phyloP scores from a whole-genome alignment of 116 monocot species.

The Posidonia oceanica region DNA sequence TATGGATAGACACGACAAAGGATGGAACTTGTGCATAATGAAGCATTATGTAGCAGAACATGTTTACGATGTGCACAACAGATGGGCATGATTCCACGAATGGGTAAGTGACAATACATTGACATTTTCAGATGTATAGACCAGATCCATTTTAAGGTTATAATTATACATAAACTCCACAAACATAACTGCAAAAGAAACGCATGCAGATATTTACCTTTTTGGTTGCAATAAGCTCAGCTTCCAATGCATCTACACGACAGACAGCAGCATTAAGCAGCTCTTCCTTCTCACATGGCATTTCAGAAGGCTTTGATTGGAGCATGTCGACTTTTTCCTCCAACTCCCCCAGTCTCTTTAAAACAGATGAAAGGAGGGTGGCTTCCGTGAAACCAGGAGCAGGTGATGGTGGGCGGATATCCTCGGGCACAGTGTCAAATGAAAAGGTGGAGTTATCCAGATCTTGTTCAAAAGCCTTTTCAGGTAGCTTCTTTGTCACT shows the following conservation, averaged over 20 bases:
- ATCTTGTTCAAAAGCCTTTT: constrained; percentile 7
- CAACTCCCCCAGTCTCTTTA: constrained; percentile 51
- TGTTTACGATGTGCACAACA: neutral
- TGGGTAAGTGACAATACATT: no score
- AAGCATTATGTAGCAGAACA: neutral
- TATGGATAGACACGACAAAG: neutral
- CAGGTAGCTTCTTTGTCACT: constrained; percentile 14
- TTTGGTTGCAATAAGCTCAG: constrained; percentile 73
- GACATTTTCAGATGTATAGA: no score
- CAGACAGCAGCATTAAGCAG: constrained; percentile 64
- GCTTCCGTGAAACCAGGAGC: constrained; percentile 33
- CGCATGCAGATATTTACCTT: constrained; percentile 26
- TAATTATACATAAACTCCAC: no score
- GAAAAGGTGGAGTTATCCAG: neutral
- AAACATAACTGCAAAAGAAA: neutral
- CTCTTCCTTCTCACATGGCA: constrained; percentile 84
- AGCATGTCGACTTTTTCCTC: constrained; percentile 60
- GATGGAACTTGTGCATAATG: neutral
- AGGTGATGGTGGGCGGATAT: constrained; percentile 46
- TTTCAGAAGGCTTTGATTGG: constrained; percentile 52
- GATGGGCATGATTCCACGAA: neutral
- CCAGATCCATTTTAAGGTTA: no score
- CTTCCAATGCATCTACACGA: constrained; percentile 87
- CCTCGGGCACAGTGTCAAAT: constrained; percentile 19
- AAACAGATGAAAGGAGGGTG: constrained; percentile 35